These are phyloP conservation scores for Fragaria iinumae DNA, from an alignment of 306 rosid species.

Conservation along the genomic window DNA sequence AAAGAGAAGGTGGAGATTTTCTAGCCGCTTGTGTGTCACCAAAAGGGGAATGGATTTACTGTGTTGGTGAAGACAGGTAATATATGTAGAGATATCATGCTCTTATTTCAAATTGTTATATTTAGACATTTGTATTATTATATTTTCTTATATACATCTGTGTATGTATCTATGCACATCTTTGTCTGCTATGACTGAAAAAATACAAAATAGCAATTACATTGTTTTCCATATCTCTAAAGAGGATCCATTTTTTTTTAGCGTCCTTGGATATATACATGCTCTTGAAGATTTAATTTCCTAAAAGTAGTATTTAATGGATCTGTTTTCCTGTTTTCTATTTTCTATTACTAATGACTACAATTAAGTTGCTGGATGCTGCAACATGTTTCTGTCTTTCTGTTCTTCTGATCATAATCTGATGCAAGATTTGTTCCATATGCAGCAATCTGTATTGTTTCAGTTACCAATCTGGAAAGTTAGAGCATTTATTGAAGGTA, in stretches of 20 bases:
- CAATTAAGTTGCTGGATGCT: not conserved
- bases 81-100: not conserved
- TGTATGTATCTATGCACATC: not conserved
- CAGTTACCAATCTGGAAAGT: conserved; percentile 91
- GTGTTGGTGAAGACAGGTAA: conserved; percentile 98
- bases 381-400: not conserved
- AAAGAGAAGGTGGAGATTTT: conserved; percentile 98
- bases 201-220: not conserved
- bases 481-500: conserved; percentile 99
- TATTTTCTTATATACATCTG: not conserved
- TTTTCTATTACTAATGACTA: not conserved
- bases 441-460: conserved; percentile 95
- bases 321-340: not conserved
- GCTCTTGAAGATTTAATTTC: not conserved
- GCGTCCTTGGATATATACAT: not conserved
- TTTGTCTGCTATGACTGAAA: not conserved
- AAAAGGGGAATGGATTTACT: conserved; percentile 99
- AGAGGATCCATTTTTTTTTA: not conserved
- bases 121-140: not conserved
- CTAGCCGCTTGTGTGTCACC: conserved; percentile 92
- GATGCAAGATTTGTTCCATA: conserved; percentile 8
- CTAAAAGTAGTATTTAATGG: not conserved
- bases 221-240: not conserved
- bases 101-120: not conserved
- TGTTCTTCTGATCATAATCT: not conserved